Conservation (phyloP, 2,329 filamentous ascomycete genomes). For the Fusarium sacchari region DNA sequence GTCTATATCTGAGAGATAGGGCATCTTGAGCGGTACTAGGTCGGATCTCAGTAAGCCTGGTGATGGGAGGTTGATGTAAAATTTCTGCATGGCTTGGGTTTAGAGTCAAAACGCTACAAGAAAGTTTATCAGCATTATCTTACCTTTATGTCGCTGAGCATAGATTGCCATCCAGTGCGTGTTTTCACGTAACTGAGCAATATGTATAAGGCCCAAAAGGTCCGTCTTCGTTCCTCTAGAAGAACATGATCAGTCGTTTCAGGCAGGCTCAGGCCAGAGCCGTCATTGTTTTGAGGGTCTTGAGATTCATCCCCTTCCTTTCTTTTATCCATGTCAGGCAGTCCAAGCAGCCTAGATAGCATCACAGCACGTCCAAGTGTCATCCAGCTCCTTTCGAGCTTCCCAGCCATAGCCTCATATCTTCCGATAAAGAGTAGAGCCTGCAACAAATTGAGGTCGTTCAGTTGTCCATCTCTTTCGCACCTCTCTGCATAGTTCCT, state of each 20-base stretch:
- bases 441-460: neutral
- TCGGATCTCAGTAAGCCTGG: neutral
- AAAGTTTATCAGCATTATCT: accelerated
- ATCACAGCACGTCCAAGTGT: neutral
- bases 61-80: neutral
- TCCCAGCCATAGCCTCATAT: neutral
- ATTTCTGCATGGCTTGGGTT: neutral
- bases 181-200: neutral
- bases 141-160: neutral
- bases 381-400: neutral
- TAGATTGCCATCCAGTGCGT: neutral
- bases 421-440: neutral
- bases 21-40: neutral
- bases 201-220: neutral
- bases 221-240: neutral
- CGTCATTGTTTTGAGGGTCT: neutral
- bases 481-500: neutral
- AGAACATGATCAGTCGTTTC: neutral
- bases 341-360: neutral
- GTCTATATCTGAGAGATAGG: neutral
- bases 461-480: neutral
- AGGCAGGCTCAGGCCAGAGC: neutral
- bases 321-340: neutral
- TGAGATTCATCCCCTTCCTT: neutral
- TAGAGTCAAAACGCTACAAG: accelerated